A percentile compares a stretch with the other conserved stretches of the same genome.
phyloP scores from a whole-genome alignment of 768 basidiomycete genomes.

The Suillus americanus region DNA sequence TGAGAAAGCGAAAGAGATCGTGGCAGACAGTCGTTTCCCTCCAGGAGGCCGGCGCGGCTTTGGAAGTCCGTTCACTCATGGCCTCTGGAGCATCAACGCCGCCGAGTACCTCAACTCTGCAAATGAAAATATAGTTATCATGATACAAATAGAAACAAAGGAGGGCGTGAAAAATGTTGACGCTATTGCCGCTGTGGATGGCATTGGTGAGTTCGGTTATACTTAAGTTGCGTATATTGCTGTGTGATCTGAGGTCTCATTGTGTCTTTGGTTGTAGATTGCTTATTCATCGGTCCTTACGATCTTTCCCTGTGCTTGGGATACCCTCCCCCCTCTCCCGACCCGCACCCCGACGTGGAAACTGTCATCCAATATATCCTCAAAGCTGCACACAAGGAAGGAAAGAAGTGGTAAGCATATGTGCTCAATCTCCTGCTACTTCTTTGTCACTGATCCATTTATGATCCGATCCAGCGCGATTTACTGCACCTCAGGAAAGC shows the following conservation, averaged over 20 bases:
- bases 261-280: slow-evolving; percentile 31
- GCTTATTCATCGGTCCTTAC: slow-evolving; percentile 65
- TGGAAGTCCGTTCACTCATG: slow-evolving; percentile 63
- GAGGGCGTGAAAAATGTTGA: slow-evolving; percentile 60
- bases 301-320: slow-evolving; percentile 66
- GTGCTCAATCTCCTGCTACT: background rate
- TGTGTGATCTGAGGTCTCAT: background rate
- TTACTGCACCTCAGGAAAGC: slow-evolving; percentile 45
- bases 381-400: slow-evolving; percentile 45
- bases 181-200: slow-evolving; percentile 59
- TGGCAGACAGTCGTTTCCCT: slow-evolving; percentile 59
- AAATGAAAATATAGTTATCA: slow-evolving; percentile 53
- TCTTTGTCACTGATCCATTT: background rate
- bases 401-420: slow-evolving; percentile 63
- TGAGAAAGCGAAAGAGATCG: slow-evolving; percentile 56
- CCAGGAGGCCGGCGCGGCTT: slow-evolving; percentile 63
- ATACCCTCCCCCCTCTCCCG: slow-evolving; percentile 58
- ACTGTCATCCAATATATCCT: slow-evolving; percentile 55
- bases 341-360: slow-evolving; percentile 66
- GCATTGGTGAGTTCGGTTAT: slow-evolving; percentile 45
- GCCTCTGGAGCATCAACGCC: slow-evolving; percentile 51
- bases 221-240: background rate
- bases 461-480: slow-evolving; percentile 38
- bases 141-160: slow-evolving; percentile 67
- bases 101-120: slow-evolving; percentile 55